Conservation (phyloP, 2,329 filamentous ascomycete species). For the Plectosphaerella cucumerina region DNA sequence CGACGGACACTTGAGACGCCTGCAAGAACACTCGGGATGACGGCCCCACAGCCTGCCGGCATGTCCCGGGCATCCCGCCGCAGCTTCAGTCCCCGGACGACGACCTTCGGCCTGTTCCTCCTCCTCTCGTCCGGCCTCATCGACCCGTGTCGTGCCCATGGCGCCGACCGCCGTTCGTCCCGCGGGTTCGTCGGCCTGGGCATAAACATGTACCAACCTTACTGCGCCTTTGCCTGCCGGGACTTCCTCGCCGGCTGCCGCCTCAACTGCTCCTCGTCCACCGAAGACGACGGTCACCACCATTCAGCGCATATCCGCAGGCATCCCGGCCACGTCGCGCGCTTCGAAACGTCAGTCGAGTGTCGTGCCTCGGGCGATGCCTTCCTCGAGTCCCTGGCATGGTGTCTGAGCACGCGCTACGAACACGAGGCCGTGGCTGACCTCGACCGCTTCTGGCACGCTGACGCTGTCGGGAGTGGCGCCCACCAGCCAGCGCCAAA, state of each 20-base stretch:
- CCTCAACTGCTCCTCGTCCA: conserved; percentile 16
- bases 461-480: background rate
- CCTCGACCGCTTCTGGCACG: conserved; percentile 5
- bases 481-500: background rate
- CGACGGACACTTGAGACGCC: too few species aligned
- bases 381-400: conserved; percentile 18
- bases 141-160: background rate
- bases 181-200: conserved; percentile 11
- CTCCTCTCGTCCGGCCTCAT: background rate
- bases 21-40: too few species aligned
- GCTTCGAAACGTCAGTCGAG: conserved; percentile 13
- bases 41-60: background rate
- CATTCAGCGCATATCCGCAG: background rate
- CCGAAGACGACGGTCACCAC: background rate
- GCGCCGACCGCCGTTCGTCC: background rate
- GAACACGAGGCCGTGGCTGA: conserved; percentile 8
- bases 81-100: background rate
- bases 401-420: conserved; percentile 22
- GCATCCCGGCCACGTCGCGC: conserved; percentile 8
- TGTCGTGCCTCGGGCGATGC: conserved; percentile 19
- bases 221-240: conserved; percentile 23
- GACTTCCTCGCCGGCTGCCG: conserved; percentile 14
- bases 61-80: background rate
- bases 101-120: background rate
- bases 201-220: conserved; percentile 13